These are phyloP conservation scores for Gryganskiella cystojenkinii DNA, from an alignment of 192 early-diverging fungal genomes.

Conservation along the genomic window DNA sequence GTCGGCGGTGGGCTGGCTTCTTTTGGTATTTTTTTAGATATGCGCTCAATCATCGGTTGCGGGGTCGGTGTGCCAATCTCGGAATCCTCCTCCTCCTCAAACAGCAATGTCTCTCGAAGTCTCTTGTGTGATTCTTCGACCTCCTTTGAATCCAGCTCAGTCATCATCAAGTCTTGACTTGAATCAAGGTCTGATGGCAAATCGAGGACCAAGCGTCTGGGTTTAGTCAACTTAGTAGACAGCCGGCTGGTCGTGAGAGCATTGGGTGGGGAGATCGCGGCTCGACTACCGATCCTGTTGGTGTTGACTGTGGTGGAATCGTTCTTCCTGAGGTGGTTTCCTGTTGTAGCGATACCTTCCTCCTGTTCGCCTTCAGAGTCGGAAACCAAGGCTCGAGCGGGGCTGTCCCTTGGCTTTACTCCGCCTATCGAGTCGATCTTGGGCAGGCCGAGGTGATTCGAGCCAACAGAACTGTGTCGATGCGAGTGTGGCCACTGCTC, in stretches of 20 bases:
- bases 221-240: constrained; percentile 15
- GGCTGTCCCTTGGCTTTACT: neutral
- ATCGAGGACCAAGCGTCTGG: constrained; percentile 25
- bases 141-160: neutral
- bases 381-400: constrained; percentile 7
- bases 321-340: no score
- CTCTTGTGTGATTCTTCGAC: constrained; percentile 16
- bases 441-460: constrained; percentile 25
- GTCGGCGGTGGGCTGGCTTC: constrained; percentile 5
- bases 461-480: neutral
- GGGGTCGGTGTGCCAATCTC: constrained; percentile 6
- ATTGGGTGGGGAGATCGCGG: neutral
- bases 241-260: neutral
- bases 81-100: constrained; percentile 10
- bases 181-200: constrained; percentile 15
- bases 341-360: neutral
- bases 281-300: neutral
- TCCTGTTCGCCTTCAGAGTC: constrained; percentile 33
- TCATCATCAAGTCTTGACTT: neutral
- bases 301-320: neutral
- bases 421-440: constrained; percentile 3
- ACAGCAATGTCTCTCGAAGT: constrained; percentile 14
- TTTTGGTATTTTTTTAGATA: neutral
- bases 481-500: neutral
- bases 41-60: neutral